A percentile compares a stretch with the other conserved stretches of the same genome.
phyloP scores from a whole-genome alignment of 495 filamentous ascomycete genomes.

The Alectoria sarmentosa region DNA sequence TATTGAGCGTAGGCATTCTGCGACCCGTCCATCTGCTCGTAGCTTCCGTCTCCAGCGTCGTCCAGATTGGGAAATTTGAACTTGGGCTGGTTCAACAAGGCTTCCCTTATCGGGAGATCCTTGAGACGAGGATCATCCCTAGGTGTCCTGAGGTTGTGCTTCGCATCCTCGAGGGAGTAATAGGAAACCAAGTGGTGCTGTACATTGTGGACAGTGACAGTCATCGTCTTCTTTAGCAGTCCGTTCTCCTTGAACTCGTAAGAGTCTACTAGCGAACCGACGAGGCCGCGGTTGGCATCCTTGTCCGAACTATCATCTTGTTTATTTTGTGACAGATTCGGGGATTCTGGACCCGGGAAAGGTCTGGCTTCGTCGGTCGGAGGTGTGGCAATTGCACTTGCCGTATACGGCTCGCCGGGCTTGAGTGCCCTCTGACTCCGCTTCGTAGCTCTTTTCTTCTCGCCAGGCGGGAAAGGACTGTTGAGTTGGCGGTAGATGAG shows the following conservation, averaged over 20 bases:
- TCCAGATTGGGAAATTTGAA: conserved; percentile 61
- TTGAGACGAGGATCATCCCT: conserved; percentile 48
- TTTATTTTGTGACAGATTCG: conserved; percentile 38
- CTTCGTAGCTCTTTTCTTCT: conserved; percentile 84
- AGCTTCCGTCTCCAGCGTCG: conserved; percentile 39
- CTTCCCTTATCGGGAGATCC: conserved; percentile 48
- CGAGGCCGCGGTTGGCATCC: conserved; percentile 58
- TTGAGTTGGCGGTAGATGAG: conserved; percentile 84
- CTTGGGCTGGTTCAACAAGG: conserved; percentile 59
- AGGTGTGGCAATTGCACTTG: conserved; percentile 32
- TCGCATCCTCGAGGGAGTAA: conserved; percentile 72
- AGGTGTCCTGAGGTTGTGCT: conserved; percentile 52
- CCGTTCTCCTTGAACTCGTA: conserved; percentile 83
- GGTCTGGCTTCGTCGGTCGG: conserved; percentile 38
- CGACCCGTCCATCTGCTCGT: conserved; percentile 37
- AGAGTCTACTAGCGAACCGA: conserved; percentile 78
- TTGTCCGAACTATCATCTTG: conserved; percentile 38
- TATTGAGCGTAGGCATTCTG: conserved; percentile 32
- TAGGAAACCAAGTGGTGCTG: conserved; percentile 84
- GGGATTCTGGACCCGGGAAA: conserved; percentile 37
- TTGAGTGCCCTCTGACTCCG: conserved; percentile 41
- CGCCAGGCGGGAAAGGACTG: conserved; percentile 73
- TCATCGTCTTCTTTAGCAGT: conserved; percentile 88
- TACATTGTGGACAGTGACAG: conserved; percentile 58
- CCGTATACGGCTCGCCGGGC: conserved; percentile 47